Conservation (phyloP, 164 flowering plant species). For the Malania oleifera region DNA sequence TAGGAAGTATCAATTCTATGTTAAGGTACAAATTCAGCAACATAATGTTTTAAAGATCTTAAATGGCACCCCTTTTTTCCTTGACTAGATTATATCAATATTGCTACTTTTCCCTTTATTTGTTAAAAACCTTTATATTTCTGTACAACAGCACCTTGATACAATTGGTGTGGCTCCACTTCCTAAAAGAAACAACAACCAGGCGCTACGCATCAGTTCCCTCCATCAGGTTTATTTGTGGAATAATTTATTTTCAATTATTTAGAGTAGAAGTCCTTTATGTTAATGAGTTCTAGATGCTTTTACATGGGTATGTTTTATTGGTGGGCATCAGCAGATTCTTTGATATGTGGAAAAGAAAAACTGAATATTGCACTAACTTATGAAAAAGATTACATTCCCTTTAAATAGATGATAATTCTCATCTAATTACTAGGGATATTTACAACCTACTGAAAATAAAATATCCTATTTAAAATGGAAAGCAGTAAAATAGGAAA, state of each 20-base stretch:
- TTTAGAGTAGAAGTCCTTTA: neutral
- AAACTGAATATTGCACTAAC: no score
- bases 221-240: slow-evolving; percentile 76
- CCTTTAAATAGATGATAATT: no score
- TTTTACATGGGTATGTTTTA: no score
- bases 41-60: neutral
- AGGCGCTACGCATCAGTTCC: slow-evolving; percentile 82
- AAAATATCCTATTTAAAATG: no score
- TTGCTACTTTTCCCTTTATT: neutral
- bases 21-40: slow-evolving; percentile 47
- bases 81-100: neutral
- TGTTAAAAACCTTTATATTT: neutral
- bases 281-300: no score
- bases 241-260: neutral
- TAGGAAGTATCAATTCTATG: slow-evolving; percentile 78
- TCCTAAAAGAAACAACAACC: slow-evolving; percentile 76
- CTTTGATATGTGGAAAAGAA: no score
- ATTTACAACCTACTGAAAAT: no score
- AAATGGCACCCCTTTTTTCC: neutral
- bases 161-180: slow-evolving; percentile 78
- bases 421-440: no score
- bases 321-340: no score
- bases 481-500: no score
- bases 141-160: slow-evolving; percentile 63
- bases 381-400: no score